phyloP scores from a whole-genome alignment of 179 eudicot genomes.

The Spergularia azorica region DNA sequence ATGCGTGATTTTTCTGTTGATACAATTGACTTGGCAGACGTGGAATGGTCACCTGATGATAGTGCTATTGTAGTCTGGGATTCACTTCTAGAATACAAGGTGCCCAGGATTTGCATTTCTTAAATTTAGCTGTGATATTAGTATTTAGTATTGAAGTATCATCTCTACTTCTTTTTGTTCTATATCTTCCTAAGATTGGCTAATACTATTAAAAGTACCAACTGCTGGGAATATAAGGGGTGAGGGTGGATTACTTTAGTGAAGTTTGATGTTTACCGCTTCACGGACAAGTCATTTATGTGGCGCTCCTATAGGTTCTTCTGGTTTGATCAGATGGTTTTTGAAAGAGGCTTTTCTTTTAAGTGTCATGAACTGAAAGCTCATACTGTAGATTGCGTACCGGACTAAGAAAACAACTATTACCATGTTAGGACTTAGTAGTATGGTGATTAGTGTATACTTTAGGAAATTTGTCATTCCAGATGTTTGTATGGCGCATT shows the following conservation, averaged over 20 bases:
- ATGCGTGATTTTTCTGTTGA: constrained; percentile 92
- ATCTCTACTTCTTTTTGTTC: background rate
- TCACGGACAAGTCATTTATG: no score
- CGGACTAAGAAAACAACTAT: no score
- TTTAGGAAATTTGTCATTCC: background rate
- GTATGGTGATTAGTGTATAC: background rate
- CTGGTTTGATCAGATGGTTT: no score
- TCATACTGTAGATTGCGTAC: no score
- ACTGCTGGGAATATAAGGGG: background rate
- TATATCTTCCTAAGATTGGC: background rate
- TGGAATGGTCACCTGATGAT: constrained; percentile 98
- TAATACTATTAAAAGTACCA: background rate
- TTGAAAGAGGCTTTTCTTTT: no score
- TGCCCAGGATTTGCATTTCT: constrained; percentile 26
- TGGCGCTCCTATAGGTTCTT: no score
- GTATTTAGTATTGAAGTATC: background rate
- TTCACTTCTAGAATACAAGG: constrained; percentile 95
- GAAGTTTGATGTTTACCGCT: no score
- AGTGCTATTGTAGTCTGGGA: constrained; percentile 94
- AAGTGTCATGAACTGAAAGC: no score
- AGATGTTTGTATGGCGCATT: background rate
- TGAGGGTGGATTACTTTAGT: background rate
- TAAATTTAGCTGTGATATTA: background rate
- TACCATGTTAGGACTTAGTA: background rate
- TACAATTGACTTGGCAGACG: constrained; percentile 86